These are phyloP conservation scores for Geranomyces variabilis DNA, from an alignment of 192 early-diverging fungal genomes.

Conservation along the genomic window DNA sequence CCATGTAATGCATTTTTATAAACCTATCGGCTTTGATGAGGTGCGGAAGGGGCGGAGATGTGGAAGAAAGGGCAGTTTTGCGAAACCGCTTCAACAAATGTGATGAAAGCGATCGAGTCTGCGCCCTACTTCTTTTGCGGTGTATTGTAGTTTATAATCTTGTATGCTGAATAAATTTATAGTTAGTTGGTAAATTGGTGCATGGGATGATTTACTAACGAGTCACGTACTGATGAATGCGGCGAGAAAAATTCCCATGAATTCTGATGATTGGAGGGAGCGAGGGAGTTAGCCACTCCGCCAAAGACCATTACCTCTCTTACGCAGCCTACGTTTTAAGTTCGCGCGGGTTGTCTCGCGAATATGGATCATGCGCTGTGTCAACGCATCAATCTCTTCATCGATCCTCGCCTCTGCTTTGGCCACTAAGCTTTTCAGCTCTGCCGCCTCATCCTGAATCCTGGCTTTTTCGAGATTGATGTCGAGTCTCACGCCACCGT, in stretches of 20 bases:
- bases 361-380: conserved; percentile 36
- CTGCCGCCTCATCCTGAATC: conserved; percentile 77
- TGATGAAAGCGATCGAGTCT: no score
- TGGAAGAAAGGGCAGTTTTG: no score
- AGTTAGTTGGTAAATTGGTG: background rate
- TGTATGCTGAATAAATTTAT: conserved; percentile 3
- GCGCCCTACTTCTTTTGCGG: background rate
- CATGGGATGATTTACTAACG: background rate
- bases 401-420: conserved; percentile 46
- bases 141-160: conserved; percentile 24
- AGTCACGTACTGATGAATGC: conserved; percentile 19
- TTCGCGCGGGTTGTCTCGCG: conserved; percentile 26
- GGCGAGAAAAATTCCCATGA: conserved; percentile 26
- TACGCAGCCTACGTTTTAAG: conserved; percentile 26
- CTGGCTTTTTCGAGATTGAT: conserved; percentile 89
- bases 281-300: background rate
- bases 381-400: conserved; percentile 39
- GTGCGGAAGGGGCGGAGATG: no score
- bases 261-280: conserved; percentile 7
- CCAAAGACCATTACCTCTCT: background rate
- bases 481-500: conserved; percentile 82
- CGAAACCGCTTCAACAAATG: no score
- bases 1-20: no score
- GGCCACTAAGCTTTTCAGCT: conserved; percentile 33
- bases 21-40: no score